Evolutionary conservation across 1,139 yeast species (phyloP).

Genomic region (Saccharomyces pastorianus): DNA sequence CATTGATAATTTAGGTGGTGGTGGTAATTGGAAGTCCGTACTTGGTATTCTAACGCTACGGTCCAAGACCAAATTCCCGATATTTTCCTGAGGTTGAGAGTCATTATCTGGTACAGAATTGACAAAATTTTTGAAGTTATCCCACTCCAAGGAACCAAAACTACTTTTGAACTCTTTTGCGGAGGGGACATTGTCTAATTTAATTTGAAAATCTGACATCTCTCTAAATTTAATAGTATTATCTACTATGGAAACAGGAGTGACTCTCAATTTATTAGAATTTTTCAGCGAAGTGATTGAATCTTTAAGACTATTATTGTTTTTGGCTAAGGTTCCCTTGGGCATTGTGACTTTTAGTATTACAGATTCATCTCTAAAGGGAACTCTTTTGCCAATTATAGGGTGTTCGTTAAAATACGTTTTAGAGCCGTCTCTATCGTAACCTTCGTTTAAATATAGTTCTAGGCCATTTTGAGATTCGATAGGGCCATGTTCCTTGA

Average conservation of each 20-base stretch:
- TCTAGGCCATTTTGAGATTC: constrained; percentile 53
- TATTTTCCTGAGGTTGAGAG: constrained; percentile 26
- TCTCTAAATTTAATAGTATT: constrained; percentile 73
- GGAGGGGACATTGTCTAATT: constrained; percentile 50
- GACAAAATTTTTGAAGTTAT: constrained; percentile 35
- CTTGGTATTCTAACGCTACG: constrained; percentile 32
- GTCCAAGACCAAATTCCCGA: constrained; percentile 24
- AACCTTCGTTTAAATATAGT: constrained; percentile 41
- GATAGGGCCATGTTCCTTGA: constrained; percentile 32
- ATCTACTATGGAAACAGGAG: constrained; percentile 62
- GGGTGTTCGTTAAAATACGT: constrained; percentile 62
- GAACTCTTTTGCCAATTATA: constrained; percentile 41
- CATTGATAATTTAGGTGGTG: constrained; percentile 79
- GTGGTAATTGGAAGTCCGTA: constrained; percentile 59
- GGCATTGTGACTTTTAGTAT: constrained; percentile 66
- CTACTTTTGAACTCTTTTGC: constrained; percentile 36
- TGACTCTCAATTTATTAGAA: constrained; percentile 35
- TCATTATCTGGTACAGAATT: constrained; percentile 38
- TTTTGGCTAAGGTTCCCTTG: constrained; percentile 42
- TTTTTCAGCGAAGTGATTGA: constrained; percentile 36
- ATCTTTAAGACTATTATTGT: constrained; percentile 43
- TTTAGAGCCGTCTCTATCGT: constrained; percentile 11
- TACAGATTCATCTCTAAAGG: constrained; percentile 49
- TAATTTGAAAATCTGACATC: constrained; percentile 79
- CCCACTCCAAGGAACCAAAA: constrained; percentile 28